phyloP scores from a whole-genome alignment of 768 basidiomycete species.

The Brasilioporus rufonigricans region DNA sequence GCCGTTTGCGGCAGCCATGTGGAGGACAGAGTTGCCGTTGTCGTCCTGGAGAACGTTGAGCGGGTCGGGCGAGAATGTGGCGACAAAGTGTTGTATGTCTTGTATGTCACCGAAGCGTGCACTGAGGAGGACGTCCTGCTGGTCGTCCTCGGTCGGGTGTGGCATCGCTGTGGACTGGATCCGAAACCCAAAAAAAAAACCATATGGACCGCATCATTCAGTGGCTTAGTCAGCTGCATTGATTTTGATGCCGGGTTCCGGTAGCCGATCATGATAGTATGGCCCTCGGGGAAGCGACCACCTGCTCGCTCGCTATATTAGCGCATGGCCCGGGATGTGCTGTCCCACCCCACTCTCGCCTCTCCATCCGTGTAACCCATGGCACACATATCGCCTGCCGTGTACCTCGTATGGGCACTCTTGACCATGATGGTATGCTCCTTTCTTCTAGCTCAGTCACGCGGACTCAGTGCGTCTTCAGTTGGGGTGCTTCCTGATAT shows the following conservation, averaged over 20 bases:
- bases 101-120: slow-evolving; percentile 88
- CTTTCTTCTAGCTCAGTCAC: neutral
- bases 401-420: slow-evolving; percentile 61
- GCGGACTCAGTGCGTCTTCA: neutral
- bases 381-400: slow-evolving; percentile 55
- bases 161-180: neutral
- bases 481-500: slow-evolving; percentile 59
- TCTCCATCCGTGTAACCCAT: neutral
- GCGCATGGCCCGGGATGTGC: neutral
- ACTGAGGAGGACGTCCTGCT: slow-evolving; percentile 74
- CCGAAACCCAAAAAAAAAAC: neutral
- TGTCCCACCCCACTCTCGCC: neutral
- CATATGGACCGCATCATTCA: neutral
- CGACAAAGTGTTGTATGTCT: slow-evolving; percentile 67
- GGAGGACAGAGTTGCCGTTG: slow-evolving; percentile 75
- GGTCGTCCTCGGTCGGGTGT: slow-evolving; percentile 47
- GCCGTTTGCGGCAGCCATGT: slow-evolving; percentile 89
- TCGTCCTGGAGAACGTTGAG: slow-evolving; percentile 62
- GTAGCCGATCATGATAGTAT: neutral
- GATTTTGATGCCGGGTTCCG: neutral
- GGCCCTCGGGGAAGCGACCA: neutral
- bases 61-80: slow-evolving; percentile 49
- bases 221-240: neutral
- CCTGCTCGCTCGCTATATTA: neutral
- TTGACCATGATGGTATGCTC: slow-evolving; percentile 46